Base-by-base conservation (phyloP, 1,284 basidiomycete species). In the Psilocybe mexicana region DNA sequence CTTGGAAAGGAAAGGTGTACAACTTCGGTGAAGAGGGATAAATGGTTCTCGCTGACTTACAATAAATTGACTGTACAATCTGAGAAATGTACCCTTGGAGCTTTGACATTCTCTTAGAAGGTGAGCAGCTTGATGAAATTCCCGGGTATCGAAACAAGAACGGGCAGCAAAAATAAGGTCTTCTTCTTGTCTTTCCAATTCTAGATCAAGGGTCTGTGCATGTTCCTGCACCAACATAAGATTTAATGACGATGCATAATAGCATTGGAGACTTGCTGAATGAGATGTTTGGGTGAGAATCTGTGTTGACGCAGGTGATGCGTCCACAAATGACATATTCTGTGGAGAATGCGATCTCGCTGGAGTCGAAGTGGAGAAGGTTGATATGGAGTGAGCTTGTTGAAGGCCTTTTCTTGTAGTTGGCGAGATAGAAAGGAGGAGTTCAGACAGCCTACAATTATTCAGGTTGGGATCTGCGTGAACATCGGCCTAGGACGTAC, bases 41-140 rank as follows among this genome's bases (percentile, higher is more conserved):
- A 5, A 40, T 36, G 30, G 2, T 28, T 23, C 25, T 25, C 5
- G 18, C 2, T 46, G 35, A 78, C 90, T 79, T 70, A 96, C 95
- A 70, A 98, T 77, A 71, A 90, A 98, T 60, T 85, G 85, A 57
- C 91, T 84, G 70, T 98, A 98, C 38, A 89, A 74, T 50, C 81
- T 80, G 63, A 98, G 69, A 72, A 98, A 98, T 18, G 79, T 78
- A 1, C 89, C 88, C 66, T 90, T 91, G 26, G 85, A 74, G 59
- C 90, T 89, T 63, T 71, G 81, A 63, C 88, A 90, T 10, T 78
- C 74, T 45, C 77, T 76, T 47, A 97, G 73, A 54, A 85, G 74
- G 65, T 87, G 83, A 6, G 85, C 83, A 42, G 88, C 92, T 60
- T 94, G 83, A 55, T 87, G 80, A 64, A 90, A 90, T 67, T 98